A percentile compares a stretch with the other conserved stretches of the same genome.
Conservation (phyloP, 495 filamentous ascomycete species). For the Symbiotaphrina buchneri region DNA sequence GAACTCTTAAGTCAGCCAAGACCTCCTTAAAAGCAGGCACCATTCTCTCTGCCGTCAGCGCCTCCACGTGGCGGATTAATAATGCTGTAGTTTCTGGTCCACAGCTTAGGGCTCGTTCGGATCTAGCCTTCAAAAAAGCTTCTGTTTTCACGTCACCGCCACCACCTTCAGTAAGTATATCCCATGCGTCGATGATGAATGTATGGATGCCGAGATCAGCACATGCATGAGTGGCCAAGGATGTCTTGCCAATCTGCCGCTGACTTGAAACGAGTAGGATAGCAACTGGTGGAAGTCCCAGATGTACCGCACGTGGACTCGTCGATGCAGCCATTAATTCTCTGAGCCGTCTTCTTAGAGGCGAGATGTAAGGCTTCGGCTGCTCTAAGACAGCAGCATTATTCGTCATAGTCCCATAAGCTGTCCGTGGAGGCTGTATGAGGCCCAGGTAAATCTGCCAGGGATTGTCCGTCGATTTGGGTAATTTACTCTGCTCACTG, state of each 20-base stretch:
- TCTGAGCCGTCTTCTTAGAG: conserved; percentile 51
- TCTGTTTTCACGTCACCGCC: conserved; percentile 86
- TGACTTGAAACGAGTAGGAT: conserved; percentile 79
- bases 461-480: conserved; percentile 42
- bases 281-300: conserved; percentile 70
- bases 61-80: conserved; percentile 71
- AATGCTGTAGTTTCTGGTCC: conserved; percentile 65
- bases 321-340: conserved; percentile 78
- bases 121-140: conserved; percentile 64
- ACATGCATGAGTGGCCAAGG: conserved; percentile 50
- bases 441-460: conserved; percentile 78
- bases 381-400: conserved; percentile 3
- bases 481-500: conserved; percentile 54
- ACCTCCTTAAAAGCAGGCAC: conserved; percentile 62
- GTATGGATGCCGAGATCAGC: conserved; percentile 76
- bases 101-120: conserved; percentile 73
- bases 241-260: conserved; percentile 74
- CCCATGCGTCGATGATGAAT: conserved; percentile 78
- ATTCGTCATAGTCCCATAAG: not conserved
- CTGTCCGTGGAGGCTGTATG: conserved; percentile 24
- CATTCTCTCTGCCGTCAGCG: conserved; percentile 77
- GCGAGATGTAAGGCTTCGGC: conserved; percentile 29
- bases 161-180: conserved; percentile 75
- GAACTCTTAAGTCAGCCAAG: conserved; percentile 43
- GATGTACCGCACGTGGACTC: conserved; percentile 63